These are phyloP conservation scores for Pachysolen tannophilus DNA, from an alignment of 805 yeast genomes.

Conservation along the genomic window DNA sequence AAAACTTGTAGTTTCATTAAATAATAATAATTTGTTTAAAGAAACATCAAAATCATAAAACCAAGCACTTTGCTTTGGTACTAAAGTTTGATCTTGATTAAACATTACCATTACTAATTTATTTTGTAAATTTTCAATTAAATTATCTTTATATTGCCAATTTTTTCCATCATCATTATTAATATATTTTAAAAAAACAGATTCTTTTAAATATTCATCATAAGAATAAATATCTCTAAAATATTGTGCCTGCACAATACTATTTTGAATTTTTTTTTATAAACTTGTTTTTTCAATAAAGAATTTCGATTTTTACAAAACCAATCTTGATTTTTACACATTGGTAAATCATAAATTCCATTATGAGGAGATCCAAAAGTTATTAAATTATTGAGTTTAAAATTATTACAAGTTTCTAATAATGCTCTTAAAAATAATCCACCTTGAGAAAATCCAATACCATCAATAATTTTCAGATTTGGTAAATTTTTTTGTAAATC, in stretches of 20 bases:
- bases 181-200: constrained; percentile 53
- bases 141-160: constrained; percentile 18
- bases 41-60: constrained; percentile 44
- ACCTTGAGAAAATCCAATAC: constrained; percentile 78
- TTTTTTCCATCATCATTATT: constrained; percentile 49
- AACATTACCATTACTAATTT: constrained; percentile 55
- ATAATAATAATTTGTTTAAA: constrained; percentile 33
- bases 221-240: constrained; percentile 54
- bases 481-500: constrained; percentile 38
- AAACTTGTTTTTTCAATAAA: constrained; percentile 50
- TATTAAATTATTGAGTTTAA: constrained; percentile 41
- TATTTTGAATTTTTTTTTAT: constrained; percentile 48
- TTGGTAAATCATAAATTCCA: constrained; percentile 64
- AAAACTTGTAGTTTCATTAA: constrained; percentile 43
- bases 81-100: constrained; percentile 54
- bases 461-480: constrained; percentile 52
- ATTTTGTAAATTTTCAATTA: constrained; percentile 31
- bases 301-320: constrained; percentile 48
- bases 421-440: constrained; percentile 71
- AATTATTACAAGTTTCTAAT: constrained; percentile 44
- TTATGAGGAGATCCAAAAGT: constrained; percentile 81
- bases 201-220: constrained; percentile 45
- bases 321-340: constrained; percentile 49
- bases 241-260: constrained; percentile 66
- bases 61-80: constrained; percentile 68